Base-by-base conservation (phyloP, 345 rosid genomes). In the Salix udensis region DNA sequence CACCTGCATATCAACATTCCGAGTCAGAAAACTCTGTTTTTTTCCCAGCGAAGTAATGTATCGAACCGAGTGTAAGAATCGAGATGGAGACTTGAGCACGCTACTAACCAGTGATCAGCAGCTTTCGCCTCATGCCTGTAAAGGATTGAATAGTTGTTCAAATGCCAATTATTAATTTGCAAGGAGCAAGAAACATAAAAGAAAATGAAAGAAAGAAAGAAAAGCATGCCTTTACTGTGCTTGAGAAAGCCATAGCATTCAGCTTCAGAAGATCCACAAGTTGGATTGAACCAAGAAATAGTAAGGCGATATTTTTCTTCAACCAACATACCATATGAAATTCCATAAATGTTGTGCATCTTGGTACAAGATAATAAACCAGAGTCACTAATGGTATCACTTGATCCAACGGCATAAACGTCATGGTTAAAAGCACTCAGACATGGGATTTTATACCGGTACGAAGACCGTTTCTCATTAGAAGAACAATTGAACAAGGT, bases 401-500 rank as follows among this genome's bases (percentile, higher is more conserved):
- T 23, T 4, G 40, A 1, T 2, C 0, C 1, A 62, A 42, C 11
- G 15, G 18, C 65, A 5, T 69, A 23, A 21, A 70, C 62, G 30
- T 21, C 34, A 39, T 61, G 31, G 28, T 58, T 48, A 24, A 28
- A 55, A 68, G 0, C 7, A 26, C 26, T 12, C 11, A 76, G 53
- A 66, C 67, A 76, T 26, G n/a, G 24, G 16, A 12, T 39, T 39
- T 39, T 9, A 39, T 1, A 0, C 0, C 0, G 0, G 42, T 0
- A 1, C 61, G 2, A 0, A 24, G 16, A 0, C 16, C 2, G 1
- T 26, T 1, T 21, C 64, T n/a, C 8, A 13, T 26, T 66, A 50
- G 73, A 78, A 1, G 73, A 26, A 0, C 81, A 73, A 15, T 78
- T 78, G 67, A 78, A 73, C 34, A 67, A 40, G 13, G 68, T 67